Evolutionary conservation across 352 stramenopile genomes (phyloP).

Genomic region (Phytophthora megakarya): DNA sequence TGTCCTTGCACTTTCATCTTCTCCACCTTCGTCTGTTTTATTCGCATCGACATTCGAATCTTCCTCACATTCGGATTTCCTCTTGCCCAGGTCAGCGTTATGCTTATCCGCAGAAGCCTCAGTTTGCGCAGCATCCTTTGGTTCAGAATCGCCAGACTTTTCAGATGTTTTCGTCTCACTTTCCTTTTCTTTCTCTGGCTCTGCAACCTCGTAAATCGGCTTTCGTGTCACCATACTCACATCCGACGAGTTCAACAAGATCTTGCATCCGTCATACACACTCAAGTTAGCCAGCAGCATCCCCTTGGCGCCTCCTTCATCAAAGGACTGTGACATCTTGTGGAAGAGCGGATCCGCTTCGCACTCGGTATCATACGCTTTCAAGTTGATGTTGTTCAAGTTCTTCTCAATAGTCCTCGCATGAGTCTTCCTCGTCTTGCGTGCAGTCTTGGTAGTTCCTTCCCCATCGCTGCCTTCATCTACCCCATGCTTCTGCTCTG

Average conservation of each 20-base stretch:
- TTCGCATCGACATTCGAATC: neutral
- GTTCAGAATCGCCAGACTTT: constrained; percentile 1
- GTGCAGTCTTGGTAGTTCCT: constrained; percentile 32
- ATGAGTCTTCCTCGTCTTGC: constrained; percentile 56
- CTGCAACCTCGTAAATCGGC: constrained; percentile 29
- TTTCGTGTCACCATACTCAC: constrained; percentile 69
- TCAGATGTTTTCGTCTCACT: constrained; percentile 8
- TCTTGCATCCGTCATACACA: constrained; percentile 88
- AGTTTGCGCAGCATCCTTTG: neutral
- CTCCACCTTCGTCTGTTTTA: neutral
- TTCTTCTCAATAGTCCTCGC: constrained; percentile 88
- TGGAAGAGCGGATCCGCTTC: constrained; percentile 92
- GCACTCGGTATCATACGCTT: constrained; percentile 87
- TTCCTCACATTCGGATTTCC: neutral
- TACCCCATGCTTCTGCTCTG: constrained; percentile 58
- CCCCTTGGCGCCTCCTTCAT: constrained; percentile 91
- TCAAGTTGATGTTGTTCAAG: constrained; percentile 87
- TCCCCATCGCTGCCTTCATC: constrained; percentile 36
- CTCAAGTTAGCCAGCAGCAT: constrained; percentile 93
- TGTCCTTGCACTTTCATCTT: constrained; percentile 5
- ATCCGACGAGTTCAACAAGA: constrained; percentile 81
- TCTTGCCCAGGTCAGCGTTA: neutral
- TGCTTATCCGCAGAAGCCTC: constrained; percentile 15
- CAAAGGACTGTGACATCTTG: constrained; percentile 93
- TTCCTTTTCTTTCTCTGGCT: constrained; percentile 16